A percentile compares a stretch with the other conserved stretches of the same genome.
phyloP scores from a whole-genome alignment of 1,284 basidiomycete genomes.

The Microbotryum violaceum region DNA sequence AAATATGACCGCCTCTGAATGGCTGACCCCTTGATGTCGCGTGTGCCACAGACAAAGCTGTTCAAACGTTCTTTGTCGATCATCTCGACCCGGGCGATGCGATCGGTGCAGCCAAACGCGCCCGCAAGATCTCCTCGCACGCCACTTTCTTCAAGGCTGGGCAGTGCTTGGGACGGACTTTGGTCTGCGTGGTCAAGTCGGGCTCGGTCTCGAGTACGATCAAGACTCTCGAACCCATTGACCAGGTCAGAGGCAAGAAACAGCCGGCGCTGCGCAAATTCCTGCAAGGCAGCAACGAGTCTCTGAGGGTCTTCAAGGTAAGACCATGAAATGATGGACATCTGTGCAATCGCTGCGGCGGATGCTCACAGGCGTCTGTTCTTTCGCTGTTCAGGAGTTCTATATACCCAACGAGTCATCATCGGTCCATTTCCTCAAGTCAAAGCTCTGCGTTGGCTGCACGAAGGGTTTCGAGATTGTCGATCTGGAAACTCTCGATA shows the following conservation, averaged over 20 bases:
- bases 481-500: conserved; percentile 93
- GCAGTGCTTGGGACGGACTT: conserved; percentile 81
- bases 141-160: conserved; percentile 98
- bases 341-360: background rate
- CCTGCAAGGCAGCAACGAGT: conserved; percentile 88
- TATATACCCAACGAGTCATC: conserved; percentile 97
- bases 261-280: conserved; percentile 78
- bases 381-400: conserved; percentile 53
- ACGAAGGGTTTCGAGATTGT: conserved; percentile 99
- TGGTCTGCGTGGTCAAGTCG: conserved; percentile 96
- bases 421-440: conserved; percentile 96
- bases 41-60: conserved; percentile 42
- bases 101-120: conserved; percentile 79
- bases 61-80: conserved; percentile 93
- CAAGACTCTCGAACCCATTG: conserved; percentile 94
- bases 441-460: conserved; percentile 93
- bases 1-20: background rate
- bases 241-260: conserved; percentile 65
- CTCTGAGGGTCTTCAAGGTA: conserved; percentile 85
- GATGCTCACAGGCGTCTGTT: background rate
- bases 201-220: conserved; percentile 81
- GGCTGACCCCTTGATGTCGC: background rate
- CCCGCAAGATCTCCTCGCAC: conserved; percentile 90
- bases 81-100: conserved; percentile 86
- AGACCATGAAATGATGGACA: conserved; percentile 33